Percentiles rank a stretch among this genome's conserved stretches.
These are phyloP conservation scores for Beauveria caledonica DNA, from an alignment of 2,329 filamentous ascomycete genomes.

Conservation along the genomic window DNA sequence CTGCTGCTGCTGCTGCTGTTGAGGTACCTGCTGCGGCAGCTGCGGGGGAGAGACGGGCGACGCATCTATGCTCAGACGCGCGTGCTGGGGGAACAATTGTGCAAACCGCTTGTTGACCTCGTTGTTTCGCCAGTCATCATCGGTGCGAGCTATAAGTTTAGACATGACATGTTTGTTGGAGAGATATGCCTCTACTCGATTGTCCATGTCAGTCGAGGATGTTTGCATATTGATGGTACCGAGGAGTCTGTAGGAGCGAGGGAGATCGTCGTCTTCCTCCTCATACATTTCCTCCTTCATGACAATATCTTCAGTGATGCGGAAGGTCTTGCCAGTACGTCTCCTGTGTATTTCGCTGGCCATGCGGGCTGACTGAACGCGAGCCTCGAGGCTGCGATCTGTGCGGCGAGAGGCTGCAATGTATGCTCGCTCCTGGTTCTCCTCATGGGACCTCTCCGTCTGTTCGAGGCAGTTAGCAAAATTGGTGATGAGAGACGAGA, in stretches of 20 bases:
- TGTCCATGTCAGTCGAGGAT: constrained; percentile 51
- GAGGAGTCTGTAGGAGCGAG: constrained; percentile 56
- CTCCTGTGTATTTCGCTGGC: constrained; percentile 89
- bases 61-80: neutral
- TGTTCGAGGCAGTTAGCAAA: constrained; percentile 22
- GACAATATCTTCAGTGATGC: constrained; percentile 79
- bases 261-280: constrained; percentile 78
- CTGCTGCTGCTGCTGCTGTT: neutral
- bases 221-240: constrained; percentile 55
- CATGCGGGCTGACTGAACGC: constrained; percentile 76
- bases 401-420: constrained; percentile 83
- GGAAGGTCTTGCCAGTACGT: constrained; percentile 73
- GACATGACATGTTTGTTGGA: constrained; percentile 36
- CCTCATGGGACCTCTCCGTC: constrained; percentile 69
- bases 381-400: constrained; percentile 79
- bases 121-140: constrained; percentile 34
- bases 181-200: constrained; percentile 44
- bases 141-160: constrained; percentile 27
- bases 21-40: neutral
- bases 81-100: constrained; percentile 35
- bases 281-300: constrained; percentile 94
- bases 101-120: constrained; percentile 40
- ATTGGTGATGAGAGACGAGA: neutral
- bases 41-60: neutral
- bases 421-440: constrained; percentile 82